Conservation (phyloP, 2,329 filamentous ascomycete species). For the Helicocarpus griseus region DNA sequence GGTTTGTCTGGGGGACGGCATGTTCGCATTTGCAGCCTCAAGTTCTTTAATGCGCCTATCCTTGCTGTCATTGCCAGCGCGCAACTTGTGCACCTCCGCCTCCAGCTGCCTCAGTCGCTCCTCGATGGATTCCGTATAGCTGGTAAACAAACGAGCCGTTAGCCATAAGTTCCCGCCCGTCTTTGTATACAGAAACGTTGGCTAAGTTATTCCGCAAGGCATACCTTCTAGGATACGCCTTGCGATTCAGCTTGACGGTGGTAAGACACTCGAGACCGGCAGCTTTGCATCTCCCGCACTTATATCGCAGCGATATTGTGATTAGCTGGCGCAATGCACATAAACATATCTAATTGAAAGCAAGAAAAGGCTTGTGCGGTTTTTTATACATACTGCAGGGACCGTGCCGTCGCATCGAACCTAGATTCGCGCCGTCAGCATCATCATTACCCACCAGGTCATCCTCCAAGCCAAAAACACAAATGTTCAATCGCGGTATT, state of each 20-base stretch:
- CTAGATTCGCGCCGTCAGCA: constrained; percentile 2
- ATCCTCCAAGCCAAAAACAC: no score
- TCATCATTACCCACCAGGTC: neutral
- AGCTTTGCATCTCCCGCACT: constrained; percentile 9
- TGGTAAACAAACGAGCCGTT: neutral
- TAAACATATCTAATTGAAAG: neutral
- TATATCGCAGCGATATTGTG: neutral
- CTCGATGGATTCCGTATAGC: constrained; percentile 12
- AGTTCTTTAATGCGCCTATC: constrained; percentile 10
- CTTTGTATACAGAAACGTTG: neutral
- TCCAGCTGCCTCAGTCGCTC: constrained; percentile 10
- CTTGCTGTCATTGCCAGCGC: constrained; percentile 7
- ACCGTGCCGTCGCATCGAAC: constrained; percentile 10
- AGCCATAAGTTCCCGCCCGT: neutral
- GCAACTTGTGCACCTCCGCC: constrained; percentile 8
- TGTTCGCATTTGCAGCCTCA: neutral
- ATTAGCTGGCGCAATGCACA: neutral
- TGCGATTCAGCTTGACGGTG: constrained; percentile 10
- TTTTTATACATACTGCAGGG: constrained; percentile 6
- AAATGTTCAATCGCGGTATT: no score
- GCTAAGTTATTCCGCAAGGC: neutral
- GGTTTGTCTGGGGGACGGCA: neutral
- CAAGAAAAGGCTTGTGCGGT: neutral
- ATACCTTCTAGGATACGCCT: constrained; percentile 10
- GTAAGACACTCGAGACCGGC: constrained; percentile 10